Evolutionary conservation across 306 rosid genomes (phyloP).

Genomic region (Mimosa pudica): DNA sequence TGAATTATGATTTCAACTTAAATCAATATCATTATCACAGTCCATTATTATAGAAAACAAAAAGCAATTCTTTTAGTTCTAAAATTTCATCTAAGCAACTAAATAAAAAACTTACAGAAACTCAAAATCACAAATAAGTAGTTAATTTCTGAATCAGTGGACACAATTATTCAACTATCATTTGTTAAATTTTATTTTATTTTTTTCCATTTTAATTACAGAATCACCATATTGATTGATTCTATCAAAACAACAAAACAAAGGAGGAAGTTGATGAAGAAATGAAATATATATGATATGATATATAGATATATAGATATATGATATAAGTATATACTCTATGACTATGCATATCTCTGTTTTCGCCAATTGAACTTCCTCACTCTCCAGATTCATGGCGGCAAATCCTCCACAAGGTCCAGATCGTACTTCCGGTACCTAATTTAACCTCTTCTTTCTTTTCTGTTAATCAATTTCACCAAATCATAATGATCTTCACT

Average conservation of each 20-base stretch:
- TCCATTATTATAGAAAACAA: background rate
- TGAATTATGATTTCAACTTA: background rate
- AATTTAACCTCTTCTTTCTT: background rate
- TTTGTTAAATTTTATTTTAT: no score
- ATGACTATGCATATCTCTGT: background rate
- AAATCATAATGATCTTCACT: slow-evolving; percentile 12
- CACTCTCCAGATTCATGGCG: slow-evolving; percentile 66
- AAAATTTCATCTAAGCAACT: no score
- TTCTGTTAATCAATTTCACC: background rate
- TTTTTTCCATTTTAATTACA: no score
- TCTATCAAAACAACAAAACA: background rate
- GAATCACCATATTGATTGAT: no score
- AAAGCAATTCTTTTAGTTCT: no score
- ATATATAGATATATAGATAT: background rate
- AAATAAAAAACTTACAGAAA: no score
- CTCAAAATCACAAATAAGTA: no score
- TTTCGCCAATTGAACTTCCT: slow-evolving; percentile 36
- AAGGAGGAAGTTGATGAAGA: background rate
- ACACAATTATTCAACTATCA: no score
- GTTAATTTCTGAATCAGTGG: no score
- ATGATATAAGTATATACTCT: background rate
- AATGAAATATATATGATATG: no score
- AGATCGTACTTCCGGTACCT: slow-evolving; percentile 69
- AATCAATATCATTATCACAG: no score
- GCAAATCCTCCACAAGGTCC: slow-evolving; percentile 65